Conservation (phyloP, 2,329 filamentous ascomycete species). For the Elsinoe batatas region DNA sequence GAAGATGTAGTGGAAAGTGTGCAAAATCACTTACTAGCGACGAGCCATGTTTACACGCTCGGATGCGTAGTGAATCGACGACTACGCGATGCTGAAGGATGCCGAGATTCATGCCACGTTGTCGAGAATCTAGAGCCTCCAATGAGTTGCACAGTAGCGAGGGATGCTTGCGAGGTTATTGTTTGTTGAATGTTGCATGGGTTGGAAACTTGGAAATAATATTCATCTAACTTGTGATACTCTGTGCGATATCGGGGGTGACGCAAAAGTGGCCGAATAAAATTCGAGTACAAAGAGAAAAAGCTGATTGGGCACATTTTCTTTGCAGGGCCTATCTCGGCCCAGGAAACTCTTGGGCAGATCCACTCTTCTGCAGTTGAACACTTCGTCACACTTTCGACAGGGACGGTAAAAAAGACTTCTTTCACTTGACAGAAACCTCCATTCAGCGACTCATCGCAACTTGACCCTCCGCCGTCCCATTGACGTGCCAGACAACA, state of each 20-base stretch:
- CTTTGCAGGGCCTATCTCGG: neutral
- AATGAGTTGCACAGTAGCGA: no score
- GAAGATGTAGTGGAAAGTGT: no score
- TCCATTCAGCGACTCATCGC: neutral
- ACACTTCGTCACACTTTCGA: neutral
- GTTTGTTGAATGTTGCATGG: no score
- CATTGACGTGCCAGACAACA: conserved; percentile 13
- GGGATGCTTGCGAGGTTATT: no score
- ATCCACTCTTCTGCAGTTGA: conserved; percentile 6
- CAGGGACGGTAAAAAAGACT: neutral
- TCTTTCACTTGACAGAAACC: neutral
- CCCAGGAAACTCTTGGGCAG: neutral
- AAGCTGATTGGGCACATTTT: conserved; percentile 7
- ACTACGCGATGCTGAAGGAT: no score
- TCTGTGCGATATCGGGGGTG: neutral
- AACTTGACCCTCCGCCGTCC: neutral
- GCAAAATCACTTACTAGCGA: no score
- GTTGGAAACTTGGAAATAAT: no score
- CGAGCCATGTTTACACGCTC: no score
- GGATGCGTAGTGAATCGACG: no score
- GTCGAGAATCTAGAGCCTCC: no score
- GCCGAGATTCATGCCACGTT: no score
- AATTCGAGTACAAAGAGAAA: neutral
- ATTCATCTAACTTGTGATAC: no score
- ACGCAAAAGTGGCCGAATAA: neutral